phyloP scores from a whole-genome alignment of 2,329 filamentous ascomycete species.

The Exophiala mesophila region DNA sequence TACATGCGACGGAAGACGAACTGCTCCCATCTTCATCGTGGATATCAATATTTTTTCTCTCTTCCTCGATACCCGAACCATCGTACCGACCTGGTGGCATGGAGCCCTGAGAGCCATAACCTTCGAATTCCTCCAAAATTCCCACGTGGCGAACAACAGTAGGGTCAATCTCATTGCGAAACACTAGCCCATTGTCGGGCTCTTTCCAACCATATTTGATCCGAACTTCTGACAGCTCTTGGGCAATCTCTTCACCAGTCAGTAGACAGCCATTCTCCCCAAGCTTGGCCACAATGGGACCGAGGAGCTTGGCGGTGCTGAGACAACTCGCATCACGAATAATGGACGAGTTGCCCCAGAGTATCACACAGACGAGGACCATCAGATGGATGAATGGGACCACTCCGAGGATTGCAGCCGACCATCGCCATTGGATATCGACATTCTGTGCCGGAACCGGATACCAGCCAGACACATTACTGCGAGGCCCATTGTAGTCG shows the following conservation, averaged over 20 bases:
- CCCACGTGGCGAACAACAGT: constrained; percentile 19
- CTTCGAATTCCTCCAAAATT: constrained; percentile 21
- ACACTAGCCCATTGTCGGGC: constrained; percentile 8
- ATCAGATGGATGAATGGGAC: constrained; percentile 22
- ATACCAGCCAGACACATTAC: constrained; percentile 75
- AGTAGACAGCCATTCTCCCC: constrained; percentile 23
- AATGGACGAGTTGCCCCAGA: constrained; percentile 25
- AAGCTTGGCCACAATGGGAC: constrained; percentile 24
- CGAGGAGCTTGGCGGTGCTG: constrained; percentile 21
- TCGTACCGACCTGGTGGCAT: constrained; percentile 20
- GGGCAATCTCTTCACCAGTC: constrained; percentile 23
- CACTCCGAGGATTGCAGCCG: constrained; percentile 19
- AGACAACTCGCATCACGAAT: constrained; percentile 24
- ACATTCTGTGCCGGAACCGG: constrained; percentile 79
- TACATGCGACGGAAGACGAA: not conserved
- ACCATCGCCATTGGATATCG: constrained; percentile 59
- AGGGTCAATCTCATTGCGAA: constrained; percentile 17
- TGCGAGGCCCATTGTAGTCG: constrained; percentile 23
- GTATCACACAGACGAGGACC: constrained; percentile 20
- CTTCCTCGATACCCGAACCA: constrained; percentile 1
- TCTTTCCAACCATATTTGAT: constrained; percentile 25
- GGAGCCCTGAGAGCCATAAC: constrained; percentile 12
- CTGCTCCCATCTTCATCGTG: not conserved
- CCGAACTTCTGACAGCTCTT: constrained; percentile 17
- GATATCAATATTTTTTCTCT: not conserved